Evolutionary conservation across 2,329 filamentous ascomycete species (phyloP).

Genomic region (Scytalidium lignicola): DNA sequence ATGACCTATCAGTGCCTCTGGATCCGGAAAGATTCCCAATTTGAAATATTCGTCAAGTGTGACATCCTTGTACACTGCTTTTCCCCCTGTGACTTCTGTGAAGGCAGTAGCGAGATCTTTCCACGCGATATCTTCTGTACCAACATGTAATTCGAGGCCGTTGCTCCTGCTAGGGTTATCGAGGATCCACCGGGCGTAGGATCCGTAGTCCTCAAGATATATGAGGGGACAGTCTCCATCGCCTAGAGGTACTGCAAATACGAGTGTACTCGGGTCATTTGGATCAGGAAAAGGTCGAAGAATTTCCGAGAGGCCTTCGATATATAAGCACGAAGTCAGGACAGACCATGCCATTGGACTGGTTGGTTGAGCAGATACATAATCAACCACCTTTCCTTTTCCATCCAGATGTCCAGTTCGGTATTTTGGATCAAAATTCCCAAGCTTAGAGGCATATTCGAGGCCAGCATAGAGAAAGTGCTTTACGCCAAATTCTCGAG

Average conservation of each 20-base stretch:
- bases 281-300: no score
- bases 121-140: constrained; percentile 19
- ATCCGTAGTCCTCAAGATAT: constrained; percentile 19
- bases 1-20: constrained; percentile 15
- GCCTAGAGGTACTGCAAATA: constrained; percentile 15
- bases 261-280: no score
- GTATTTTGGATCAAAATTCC: constrained; percentile 30
- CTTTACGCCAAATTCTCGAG: constrained; percentile 17
- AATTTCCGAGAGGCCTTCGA: no score
- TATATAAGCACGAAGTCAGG: no score
- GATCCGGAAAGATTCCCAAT: constrained; percentile 5
- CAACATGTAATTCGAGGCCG: constrained; percentile 20
- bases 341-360: no score
- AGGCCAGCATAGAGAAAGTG: constrained; percentile 32
- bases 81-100: constrained; percentile 13
- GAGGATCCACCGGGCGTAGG: constrained; percentile 23
- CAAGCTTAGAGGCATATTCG: constrained; percentile 33
- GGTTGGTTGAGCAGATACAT: no score
- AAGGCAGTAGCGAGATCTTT: constrained; percentile 11
- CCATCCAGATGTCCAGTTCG: constrained; percentile 36
- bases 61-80: constrained; percentile 13
- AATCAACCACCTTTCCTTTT: constrained; percentile 26
- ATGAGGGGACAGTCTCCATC: constrained; percentile 15
- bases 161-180: constrained; percentile 16
- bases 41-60: constrained; percentile 15